Conservation (phyloP, 225 moss, liverwort and hornwort species). For the Marchantia paleacea region DNA sequence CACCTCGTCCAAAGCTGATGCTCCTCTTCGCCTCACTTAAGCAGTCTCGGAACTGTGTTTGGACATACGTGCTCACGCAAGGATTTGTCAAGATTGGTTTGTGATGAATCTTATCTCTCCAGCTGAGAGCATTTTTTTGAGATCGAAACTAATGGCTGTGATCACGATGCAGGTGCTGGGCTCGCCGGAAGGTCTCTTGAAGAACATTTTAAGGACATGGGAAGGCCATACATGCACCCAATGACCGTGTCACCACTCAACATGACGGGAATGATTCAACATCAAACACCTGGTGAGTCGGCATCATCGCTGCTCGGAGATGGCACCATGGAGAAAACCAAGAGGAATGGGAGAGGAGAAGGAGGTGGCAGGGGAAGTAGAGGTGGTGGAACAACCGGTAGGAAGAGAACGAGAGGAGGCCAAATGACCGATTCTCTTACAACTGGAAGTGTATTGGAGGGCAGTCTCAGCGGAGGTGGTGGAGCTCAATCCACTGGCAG, state of each 20-base stretch:
- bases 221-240: background rate
- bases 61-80: too few species aligned
- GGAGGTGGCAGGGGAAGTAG: constrained; percentile 41
- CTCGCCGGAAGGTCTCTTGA: constrained; percentile 3
- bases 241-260: background rate
- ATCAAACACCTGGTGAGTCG: constrained; percentile 32
- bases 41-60: too few species aligned
- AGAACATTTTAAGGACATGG: too few species aligned
- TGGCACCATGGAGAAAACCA: constrained; percentile 35
- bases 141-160: background rate
- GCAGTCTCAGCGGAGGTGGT: constrained; percentile 35
- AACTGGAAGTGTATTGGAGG: constrained; percentile 34
- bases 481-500: constrained; percentile 29
- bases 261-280: constrained; percentile 28
- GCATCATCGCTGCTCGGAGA: constrained; percentile 37
- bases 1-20: too few species aligned
- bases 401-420: constrained; percentile 40
- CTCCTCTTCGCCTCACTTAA: too few species aligned
- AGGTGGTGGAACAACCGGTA: constrained; percentile 41
- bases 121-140: background rate
- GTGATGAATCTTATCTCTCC: too few species aligned
- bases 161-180: background rate
- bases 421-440: constrained; percentile 24
- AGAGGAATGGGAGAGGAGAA: constrained; percentile 34
- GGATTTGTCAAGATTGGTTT: too few species aligned